phyloP scores from a whole-genome alignment of 345 rosid species.

The Aurinia saxatilis region DNA sequence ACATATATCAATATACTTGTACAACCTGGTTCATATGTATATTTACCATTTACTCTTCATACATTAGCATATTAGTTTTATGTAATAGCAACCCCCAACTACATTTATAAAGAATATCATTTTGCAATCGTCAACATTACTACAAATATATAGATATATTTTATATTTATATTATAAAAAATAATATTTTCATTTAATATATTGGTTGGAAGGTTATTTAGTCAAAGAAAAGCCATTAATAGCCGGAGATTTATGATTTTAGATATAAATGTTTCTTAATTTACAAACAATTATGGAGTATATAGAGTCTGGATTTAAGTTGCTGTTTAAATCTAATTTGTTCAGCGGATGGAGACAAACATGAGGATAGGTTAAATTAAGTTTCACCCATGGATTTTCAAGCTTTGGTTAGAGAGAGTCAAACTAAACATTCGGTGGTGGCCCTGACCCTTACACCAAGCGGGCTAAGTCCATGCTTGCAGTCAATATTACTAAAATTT shows the following conservation, averaged over 20 bases:
- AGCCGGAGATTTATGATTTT: background rate
- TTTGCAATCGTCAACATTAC: slow-evolving; percentile 16
- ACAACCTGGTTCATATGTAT: slow-evolving; percentile 1
- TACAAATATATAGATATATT: slow-evolving; percentile 7
- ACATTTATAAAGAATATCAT: slow-evolving; percentile 4
- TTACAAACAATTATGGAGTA: background rate
- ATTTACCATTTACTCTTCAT: slow-evolving; percentile 13
- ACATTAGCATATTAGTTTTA: slow-evolving; percentile 4
- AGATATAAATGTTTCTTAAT: slow-evolving; percentile 5
- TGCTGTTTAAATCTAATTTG: slow-evolving; percentile 12
- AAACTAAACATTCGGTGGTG: too few relatives aligned
- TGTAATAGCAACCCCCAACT: slow-evolving; percentile 26
- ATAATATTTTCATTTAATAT: slow-evolving; percentile 17
- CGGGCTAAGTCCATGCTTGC: too few relatives aligned
- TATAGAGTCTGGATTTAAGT: slow-evolving; percentile 3
- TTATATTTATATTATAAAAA: background rate
- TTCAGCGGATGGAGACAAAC: slow-evolving; percentile 8
- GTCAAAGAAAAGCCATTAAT: slow-evolving; percentile 29
- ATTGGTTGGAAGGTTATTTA: slow-evolving; percentile 23
- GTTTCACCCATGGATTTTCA: slow-evolving; percentile 6
- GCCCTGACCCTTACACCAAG: too few relatives aligned
- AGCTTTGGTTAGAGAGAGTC: slow-evolving; percentile 9
- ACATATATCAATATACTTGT: background rate
- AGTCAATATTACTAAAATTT: too few relatives aligned
- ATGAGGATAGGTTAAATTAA: background rate